phyloP scores from a whole-genome alignment of 768 basidiomycete genomes.

The Strobilomyces dryophilus region DNA sequence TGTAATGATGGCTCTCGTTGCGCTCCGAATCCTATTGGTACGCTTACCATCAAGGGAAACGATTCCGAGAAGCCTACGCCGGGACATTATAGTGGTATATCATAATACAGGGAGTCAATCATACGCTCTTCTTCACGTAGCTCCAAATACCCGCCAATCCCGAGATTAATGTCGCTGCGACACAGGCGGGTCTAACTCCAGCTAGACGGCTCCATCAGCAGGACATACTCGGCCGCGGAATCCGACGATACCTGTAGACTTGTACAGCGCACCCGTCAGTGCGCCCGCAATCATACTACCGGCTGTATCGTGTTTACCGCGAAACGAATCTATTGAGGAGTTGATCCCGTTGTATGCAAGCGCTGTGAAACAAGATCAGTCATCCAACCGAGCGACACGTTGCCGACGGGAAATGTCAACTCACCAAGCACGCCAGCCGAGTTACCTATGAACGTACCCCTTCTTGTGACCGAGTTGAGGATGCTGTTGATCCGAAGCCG shows the following conservation, averaged over 20 bases:
- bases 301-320: conserved; percentile 87
- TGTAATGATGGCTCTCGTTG: conserved; percentile 16
- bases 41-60: conserved; percentile 23
- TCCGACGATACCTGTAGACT: conserved; percentile 78
- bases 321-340: conserved; percentile 82
- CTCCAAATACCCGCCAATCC: conserved; percentile 92
- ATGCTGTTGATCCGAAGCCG: conserved; percentile 95
- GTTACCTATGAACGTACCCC: conserved; percentile 98
- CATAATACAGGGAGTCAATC: conserved; percentile 43
- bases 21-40: conserved; percentile 23
- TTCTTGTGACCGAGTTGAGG: conserved; percentile 92
- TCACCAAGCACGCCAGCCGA: conserved; percentile 95
- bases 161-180: conserved; percentile 86
- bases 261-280: conserved; percentile 86
- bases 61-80: conserved; percentile 33
- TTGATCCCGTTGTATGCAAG: conserved; percentile 96
- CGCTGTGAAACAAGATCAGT: conserved; percentile 50
- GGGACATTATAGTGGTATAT: conserved; percentile 43
- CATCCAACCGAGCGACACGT: conserved; percentile 31
- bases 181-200: conserved; percentile 85
- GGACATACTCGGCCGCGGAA: conserved; percentile 32
- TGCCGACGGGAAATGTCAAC: conserved; percentile 39
- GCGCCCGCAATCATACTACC: conserved; percentile 93
- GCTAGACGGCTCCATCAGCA: conserved; percentile 53
- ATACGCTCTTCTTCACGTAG: conserved; percentile 87